phyloP scores from a whole-genome alignment of 306 rosid species.

The Prunus davidiana region DNA sequence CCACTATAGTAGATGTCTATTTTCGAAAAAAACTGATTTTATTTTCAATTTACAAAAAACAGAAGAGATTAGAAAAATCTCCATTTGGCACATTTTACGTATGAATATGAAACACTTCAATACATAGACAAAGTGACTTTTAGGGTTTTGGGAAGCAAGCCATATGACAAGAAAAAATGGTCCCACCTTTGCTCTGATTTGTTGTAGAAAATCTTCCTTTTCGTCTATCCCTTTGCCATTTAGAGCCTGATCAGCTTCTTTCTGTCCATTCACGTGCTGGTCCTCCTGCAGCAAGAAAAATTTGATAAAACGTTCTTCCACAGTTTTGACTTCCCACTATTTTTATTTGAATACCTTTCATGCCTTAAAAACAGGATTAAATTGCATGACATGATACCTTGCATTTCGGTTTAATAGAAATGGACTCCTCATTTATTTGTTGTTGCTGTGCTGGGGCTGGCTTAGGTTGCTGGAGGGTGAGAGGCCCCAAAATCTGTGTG shows the following conservation, averaged over 20 bases:
- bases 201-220: constrained; percentile 76
- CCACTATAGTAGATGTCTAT: background rate
- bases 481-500: constrained; percentile 36
- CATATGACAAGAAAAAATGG: constrained; percentile 10
- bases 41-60: background rate
- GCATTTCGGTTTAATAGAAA: constrained; percentile 26
- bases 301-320: constrained; percentile 9
- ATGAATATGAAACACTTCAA: background rate
- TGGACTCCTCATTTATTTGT: constrained; percentile 31
- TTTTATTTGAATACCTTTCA: background rate
- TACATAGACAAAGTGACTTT: background rate
- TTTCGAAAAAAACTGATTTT: background rate
- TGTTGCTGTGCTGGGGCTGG: constrained; percentile 29
- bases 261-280: constrained; percentile 35
- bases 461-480: constrained; percentile 34
- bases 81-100: background rate
- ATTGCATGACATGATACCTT: constrained; percentile 43
- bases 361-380: constrained; percentile 3
- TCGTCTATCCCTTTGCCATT: constrained; percentile 49
- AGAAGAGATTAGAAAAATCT: background rate
- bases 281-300: constrained; percentile 33
- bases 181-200: constrained; percentile 69
- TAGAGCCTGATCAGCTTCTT: constrained; percentile 40
- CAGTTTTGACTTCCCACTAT: constrained; percentile 4
- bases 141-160: background rate